Evolutionary conservation across 495 filamentous ascomycete genomes (phyloP), one percentile per base, ranked within the genome.

Genomic region (Tuber brumale): DNA sequence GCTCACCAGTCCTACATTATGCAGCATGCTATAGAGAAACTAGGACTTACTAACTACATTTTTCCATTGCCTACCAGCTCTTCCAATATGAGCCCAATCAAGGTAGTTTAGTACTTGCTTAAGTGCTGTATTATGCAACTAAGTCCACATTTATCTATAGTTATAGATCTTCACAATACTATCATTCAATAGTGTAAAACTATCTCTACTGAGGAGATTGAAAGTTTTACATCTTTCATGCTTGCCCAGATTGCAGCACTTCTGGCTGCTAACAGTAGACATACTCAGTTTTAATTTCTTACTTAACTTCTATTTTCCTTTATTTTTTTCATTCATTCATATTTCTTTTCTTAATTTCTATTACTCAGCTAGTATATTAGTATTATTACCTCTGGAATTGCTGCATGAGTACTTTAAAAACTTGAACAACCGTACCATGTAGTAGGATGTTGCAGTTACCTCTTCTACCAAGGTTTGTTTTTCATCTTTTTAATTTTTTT

Each of bases 51-150:
- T 2, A 23, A 46, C 21, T 72, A 75, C 42, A 42, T 74, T 31
- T 31, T 69, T 31, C 44, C 31, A 10, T 76, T 70, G 74, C 74
- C 74, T 9, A 21, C 77, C 1, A n/a, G n/a, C 16, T 66, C 48
- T 8, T 70, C 71, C 18, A 74, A 74, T 31, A 61, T 79, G 37
- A 79, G 74, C 70, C 42, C 57, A 3, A 79, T 79, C 21, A 66
- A 79, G 23, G 44, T 57, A 44, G 21, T 79, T 14, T 79, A 44
- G 71, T 70, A 39, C 19, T 31, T 76, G 6, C 18, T 76, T 12
- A 79, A 79, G 71, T 7, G 39, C 7, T 21, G 66, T 0, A 45
- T 79, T 3, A 42, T 73, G 5, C 27, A 27, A 7, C 23, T n/a
- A 1, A 5, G 35, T 8, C 43, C 46, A 21, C 70, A 57, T 39